Evolutionary conservation across 306 rosid genomes (phyloP).

Genomic region (Begonia loranthoides): DNA sequence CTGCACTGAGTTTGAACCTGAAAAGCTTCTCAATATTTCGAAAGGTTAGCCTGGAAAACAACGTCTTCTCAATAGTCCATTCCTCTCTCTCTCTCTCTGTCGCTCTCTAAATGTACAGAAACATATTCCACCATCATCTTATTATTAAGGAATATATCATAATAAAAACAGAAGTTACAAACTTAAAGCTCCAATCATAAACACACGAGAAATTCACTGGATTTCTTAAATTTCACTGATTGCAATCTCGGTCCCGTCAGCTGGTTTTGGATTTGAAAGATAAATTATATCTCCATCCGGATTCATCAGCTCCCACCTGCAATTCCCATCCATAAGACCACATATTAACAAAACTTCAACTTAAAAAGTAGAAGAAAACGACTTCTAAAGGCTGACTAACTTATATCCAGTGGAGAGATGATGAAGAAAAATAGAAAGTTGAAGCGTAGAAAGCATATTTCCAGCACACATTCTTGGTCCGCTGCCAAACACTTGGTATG

Average conservation of each 20-base stretch:
- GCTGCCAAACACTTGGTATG: conserved; percentile 25
- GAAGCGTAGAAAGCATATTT: conserved; percentile 28
- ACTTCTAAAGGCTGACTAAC: conserved; percentile 17
- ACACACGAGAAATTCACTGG: neutral
- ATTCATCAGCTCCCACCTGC: conserved; percentile 31
- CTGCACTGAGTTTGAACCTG: no score
- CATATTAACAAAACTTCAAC: neutral
- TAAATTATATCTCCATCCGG: conserved; percentile 16
- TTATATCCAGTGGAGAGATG: conserved; percentile 29
- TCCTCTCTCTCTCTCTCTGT: no score
- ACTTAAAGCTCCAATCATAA: no score
- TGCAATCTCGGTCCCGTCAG: conserved; percentile 18
- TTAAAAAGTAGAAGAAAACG: neutral
- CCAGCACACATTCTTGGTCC: conserved; percentile 33
- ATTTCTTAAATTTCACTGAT: conserved; percentile 20
- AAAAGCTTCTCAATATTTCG: no score
- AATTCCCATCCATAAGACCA: neutral
- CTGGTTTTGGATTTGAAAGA: conserved; percentile 21
- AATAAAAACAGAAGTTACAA: no score
- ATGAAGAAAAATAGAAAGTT: conserved; percentile 26
- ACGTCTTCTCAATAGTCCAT: no score
- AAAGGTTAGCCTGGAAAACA: no score
- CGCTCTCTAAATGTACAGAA: no score
- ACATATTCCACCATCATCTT: no score
- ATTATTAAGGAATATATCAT: no score